Conservation (phyloP, 139 green algal species). For the Picochlorum sp. region DNA sequence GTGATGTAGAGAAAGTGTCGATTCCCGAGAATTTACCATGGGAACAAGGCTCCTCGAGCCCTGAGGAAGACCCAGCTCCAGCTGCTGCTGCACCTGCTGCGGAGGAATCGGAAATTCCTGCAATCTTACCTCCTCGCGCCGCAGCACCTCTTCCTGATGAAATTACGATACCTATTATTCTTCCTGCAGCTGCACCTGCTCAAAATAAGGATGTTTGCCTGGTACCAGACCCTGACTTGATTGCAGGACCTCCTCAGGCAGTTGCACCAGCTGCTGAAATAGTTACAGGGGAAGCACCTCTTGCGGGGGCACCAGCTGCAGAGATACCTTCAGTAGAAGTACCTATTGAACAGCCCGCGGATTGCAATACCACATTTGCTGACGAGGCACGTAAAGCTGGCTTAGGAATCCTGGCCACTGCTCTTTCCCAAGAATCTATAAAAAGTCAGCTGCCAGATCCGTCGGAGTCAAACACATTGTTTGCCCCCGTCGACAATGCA, state of each 20-base stretch:
- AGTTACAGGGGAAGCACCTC: no score
- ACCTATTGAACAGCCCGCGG: neutral
- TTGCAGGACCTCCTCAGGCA: neutral
- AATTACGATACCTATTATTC: neutral
- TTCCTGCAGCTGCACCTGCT: neutral
- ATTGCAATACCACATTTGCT: conserved; percentile 24
- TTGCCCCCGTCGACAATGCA: conserved; percentile 22
- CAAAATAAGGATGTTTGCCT: neutral
- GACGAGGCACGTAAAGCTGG: conserved; percentile 14
- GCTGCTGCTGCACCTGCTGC: neutral
- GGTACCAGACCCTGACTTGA: neutral
- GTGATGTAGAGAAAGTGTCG: conserved; percentile 2
- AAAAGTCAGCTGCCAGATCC: conserved; percentile 15
- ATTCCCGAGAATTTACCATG: conserved; percentile 14
- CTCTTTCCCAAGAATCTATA: conserved; percentile 17
- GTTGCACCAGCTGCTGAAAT: neutral
- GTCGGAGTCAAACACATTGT: conserved; percentile 6
- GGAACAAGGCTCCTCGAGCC: neutral
- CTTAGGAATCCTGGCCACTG: conserved; percentile 15
- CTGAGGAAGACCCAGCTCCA: neutral
- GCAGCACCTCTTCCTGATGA: neutral
- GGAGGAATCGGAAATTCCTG: neutral
- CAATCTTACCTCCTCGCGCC: neutral
- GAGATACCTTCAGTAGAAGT: neutral
- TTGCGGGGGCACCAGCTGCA: no score